Percentiles rank a stretch among this genome's conserved stretches.
Evolutionary conservation across 2,329 filamentous ascomycete genomes (phyloP).

Genomic region (Fusarium pilosicola): DNA sequence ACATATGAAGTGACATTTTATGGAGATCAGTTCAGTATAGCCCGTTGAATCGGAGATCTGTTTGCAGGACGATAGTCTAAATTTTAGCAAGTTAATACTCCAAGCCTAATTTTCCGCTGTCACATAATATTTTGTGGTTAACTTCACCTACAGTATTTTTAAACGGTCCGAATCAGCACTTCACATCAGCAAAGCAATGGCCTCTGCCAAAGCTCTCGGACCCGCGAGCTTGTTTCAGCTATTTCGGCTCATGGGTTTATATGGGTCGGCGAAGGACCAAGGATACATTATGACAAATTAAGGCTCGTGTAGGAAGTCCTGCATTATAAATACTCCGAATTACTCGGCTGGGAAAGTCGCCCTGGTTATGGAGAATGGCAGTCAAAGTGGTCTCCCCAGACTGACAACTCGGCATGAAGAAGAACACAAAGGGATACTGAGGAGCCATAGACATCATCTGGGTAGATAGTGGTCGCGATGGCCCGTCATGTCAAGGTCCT

Average conservation of each 20-base stretch:
- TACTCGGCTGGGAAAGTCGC: too few relatives aligned
- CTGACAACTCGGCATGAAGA: accelerated
- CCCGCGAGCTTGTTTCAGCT: background rate
- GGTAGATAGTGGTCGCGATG: too few relatives aligned
- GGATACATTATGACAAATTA: accelerated
- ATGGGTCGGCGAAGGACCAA: background rate
- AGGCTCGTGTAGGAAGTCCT: background rate
- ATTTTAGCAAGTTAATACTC: too few relatives aligned
- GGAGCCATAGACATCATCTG: too few relatives aligned
- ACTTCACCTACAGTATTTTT: too few relatives aligned
- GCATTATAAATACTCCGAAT: accelerated
- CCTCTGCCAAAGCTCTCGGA: background rate
- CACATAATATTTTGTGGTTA: too few relatives aligned
- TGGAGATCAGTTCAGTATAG: accelerated
- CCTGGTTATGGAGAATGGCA: too few relatives aligned
- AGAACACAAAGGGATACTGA: too few relatives aligned
- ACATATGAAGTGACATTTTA: background rate
- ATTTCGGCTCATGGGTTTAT: accelerated
- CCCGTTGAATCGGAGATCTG: accelerated
- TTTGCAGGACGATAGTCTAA: background rate
- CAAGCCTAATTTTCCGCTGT: too few relatives aligned
- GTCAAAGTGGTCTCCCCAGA: accelerated
- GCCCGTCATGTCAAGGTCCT: too few relatives aligned
- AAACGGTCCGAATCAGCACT: background rate
- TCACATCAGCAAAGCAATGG: accelerated